Base-by-base conservation (phyloP, 768 basidiomycete species). In the Leccinum barrowsii region DNA sequence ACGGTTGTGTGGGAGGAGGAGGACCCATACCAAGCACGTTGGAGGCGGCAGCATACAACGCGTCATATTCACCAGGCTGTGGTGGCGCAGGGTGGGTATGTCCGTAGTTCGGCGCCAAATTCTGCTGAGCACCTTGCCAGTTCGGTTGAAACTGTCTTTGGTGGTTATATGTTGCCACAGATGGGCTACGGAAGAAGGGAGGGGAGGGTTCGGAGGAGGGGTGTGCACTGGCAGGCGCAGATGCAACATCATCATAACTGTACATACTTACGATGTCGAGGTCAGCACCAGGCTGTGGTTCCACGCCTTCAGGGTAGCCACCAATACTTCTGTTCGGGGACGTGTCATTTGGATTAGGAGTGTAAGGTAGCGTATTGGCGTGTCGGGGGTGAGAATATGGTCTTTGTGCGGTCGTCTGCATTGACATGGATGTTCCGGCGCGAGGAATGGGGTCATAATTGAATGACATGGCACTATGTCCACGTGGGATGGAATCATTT, bases 1-100 rank as follows among this genome's bases (percentile, higher is more conserved):
- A 61, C 49, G 49, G 61, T 58, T 65, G 63, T 62, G 52, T 55
- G 42, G 67, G 65, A 48, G 87, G 65, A 48, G 87, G 87, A 19
- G 83, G 87, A 0, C 81, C 85, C 83, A 90, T 85, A 15, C 90
- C 90, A 15, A 93, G 79, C 8, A 92, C 87, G 69, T 88, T 84
- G 8, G 90, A 90, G 8, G 91, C 91, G 13, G 90, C 90, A 10
- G 82, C 80, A 69, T 90, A 87, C 12, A 90, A 72, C 37, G 80
- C 76, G 67, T 85, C 83, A 63, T 82, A 85, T 54, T 81, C 79
- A 32, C 71, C 72, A 15, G 71, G 68, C 52, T 61, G 73, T 10
- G 76, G 65, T 59, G 70, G 59, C 13, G 62, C 58, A 40, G 57
- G 61, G 19, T 58, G 61, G 4, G 59, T 2, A 46, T 55, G 65